Percentiles rank a stretch among this genome's conserved stretches.
Conservation (phyloP, 1,284 basidiomycete species). For the Ustilago lituana region DNA sequence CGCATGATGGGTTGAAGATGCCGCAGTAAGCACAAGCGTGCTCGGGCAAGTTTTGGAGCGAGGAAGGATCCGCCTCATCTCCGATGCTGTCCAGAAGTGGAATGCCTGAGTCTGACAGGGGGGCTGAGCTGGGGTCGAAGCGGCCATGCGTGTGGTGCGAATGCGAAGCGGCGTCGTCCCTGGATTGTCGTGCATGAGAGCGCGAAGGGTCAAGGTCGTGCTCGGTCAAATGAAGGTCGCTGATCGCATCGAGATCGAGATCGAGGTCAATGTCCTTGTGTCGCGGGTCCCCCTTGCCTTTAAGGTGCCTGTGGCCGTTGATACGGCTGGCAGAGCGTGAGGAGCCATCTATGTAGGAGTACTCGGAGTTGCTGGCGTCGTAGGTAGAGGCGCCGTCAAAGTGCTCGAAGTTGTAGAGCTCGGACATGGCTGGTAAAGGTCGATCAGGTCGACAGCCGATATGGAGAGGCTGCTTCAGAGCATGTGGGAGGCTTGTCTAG, state of each 20-base stretch:
- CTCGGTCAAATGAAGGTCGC: slow-evolving; percentile 51
- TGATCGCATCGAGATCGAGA: slow-evolving; percentile 55
- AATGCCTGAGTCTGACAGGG: slow-evolving; percentile 4
- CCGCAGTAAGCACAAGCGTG: slow-evolving; percentile 79
- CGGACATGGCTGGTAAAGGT: slow-evolving; percentile 31
- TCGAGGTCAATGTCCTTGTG: slow-evolving; percentile 47
- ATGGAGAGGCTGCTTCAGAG: slow-evolving; percentile 3
- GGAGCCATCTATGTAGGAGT: slow-evolving; percentile 30
- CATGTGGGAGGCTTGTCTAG: no score
- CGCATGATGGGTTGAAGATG: slow-evolving; percentile 96
- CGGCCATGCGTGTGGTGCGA: slow-evolving; percentile 2
- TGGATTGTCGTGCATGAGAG: slow-evolving; percentile 3
- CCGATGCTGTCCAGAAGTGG: slow-evolving; percentile 12
- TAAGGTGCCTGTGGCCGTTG: slow-evolving; percentile 24
- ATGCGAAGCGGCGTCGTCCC: not conserved
- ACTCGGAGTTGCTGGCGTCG: slow-evolving; percentile 45
- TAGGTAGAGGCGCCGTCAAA: slow-evolving; percentile 57
- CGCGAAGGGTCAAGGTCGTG: slow-evolving; percentile 32
- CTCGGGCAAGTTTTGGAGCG: slow-evolving; percentile 37
- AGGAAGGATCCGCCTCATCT: slow-evolving; percentile 18
- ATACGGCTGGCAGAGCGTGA: slow-evolving; percentile 1
- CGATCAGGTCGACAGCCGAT: slow-evolving; percentile 24
- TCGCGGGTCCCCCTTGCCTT: slow-evolving; percentile 7
- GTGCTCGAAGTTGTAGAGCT: slow-evolving; percentile 56
- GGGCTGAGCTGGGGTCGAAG: not conserved